Evolutionary conservation across 2,329 filamentous ascomycete species (phyloP), one percentile per base, ranked within the genome.

Genomic region (Tothia fuscella): DNA sequence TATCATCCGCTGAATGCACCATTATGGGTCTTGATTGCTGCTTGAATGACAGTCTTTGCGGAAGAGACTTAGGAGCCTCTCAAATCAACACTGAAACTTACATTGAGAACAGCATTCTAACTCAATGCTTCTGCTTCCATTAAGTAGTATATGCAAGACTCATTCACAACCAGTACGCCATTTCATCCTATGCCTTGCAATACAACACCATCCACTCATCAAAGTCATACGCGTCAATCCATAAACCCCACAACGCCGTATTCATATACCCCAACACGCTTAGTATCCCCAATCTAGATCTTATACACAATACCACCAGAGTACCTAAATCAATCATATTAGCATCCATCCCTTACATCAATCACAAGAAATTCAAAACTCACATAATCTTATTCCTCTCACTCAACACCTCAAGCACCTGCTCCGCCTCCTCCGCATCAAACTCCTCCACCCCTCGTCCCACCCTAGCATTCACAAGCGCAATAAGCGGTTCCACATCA

Each of bases 331-430:
- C 7, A 5, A 13, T 9, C 35, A 22, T 48, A n/a, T n/a, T 20
- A 46, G 31, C 22, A 34, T 10, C 26, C 24, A 16, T 34, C 20
- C 22, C 16, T 32, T 5, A 28, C 13, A 22, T 17, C 13, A 31
- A 37, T 5, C 10, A 45, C 4, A 12, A 17, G 5, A 17, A 16
- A 21, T 14, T 21, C 31, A 29, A 14, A 29, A 77, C 83, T 74
- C 67, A 89, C 88, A 98, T 98, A 56, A 98, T 79, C 66, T 89
- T 80, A 60, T 95, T 95, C 52, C 72, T 69, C 49, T 83, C 78
- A 53, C 85, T 80, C 76, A 98, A 79, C 56, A 73, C 78, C 60
- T 76, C 76, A 43, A 98, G 66, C 33, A 86, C 88, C 59, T 80
- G 74, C 44, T 81, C 65, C 1, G 82, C 85, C 62, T 98, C 91